A percentile compares a stretch with the other conserved stretches of the same genome.
Evolutionary conservation across 768 basidiomycete species (phyloP).

Genomic region (Naganishia friedmannii): DNA sequence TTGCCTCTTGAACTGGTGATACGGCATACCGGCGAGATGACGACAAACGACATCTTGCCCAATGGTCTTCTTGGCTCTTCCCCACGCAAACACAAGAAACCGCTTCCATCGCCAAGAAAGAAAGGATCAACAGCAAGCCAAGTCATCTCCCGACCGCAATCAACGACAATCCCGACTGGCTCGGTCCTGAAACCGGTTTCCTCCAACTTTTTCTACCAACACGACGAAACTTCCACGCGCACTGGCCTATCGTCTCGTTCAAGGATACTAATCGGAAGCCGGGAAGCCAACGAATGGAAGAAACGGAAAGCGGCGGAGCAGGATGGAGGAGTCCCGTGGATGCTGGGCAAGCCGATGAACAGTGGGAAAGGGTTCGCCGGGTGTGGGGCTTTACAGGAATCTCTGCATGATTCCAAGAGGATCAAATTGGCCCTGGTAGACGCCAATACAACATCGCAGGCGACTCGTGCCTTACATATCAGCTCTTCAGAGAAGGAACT

Average conservation of each 20-base stretch:
- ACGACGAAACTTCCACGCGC: not conserved
- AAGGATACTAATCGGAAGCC: not conserved
- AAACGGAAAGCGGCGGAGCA: not conserved
- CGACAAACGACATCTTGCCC: not conserved
- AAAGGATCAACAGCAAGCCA: not conserved
- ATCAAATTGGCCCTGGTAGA: not conserved
- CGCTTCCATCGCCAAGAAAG: not conserved
- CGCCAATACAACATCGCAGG: not conserved
- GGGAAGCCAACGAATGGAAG: constrained; percentile 6
- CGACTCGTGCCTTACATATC: too few relatives aligned
- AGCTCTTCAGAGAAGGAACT: too few relatives aligned
- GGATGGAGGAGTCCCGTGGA: constrained; percentile 3
- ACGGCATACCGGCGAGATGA: not conserved
- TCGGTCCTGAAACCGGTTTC: not conserved
- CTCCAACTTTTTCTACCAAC: constrained; percentile 14
- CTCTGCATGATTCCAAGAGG: not conserved
- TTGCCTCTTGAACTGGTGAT: not conserved
- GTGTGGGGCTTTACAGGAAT: not conserved
- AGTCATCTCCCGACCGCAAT: not conserved
- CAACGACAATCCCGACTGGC: not conserved
- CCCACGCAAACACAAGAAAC: not conserved
- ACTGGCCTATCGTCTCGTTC: not conserved
- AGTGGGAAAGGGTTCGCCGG: not conserved
- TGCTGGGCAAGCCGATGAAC: constrained; percentile 3
- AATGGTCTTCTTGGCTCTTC: not conserved